Base-by-base conservation (phyloP, 2,329 filamentous ascomycete species). In the Aspergillus bombycis region DNA sequence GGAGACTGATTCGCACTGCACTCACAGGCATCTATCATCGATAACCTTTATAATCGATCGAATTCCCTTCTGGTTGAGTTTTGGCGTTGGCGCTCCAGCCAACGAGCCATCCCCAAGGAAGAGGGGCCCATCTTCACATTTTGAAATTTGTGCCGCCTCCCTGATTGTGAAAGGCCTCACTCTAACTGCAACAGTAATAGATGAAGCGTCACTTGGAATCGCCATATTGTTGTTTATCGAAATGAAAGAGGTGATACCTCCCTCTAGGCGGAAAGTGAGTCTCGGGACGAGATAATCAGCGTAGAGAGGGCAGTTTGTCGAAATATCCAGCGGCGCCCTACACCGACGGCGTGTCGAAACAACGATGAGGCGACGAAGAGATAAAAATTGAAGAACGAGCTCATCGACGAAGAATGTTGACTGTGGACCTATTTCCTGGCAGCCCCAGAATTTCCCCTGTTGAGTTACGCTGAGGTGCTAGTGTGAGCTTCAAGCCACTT, bases 21-120 rank as follows among this genome's bases (percentile, higher is more conserved):
- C 92, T 71, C 86, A 98, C 95, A 99, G 82, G 82, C 95, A 98
- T 74, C 92, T 91, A 76, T 97, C 94, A 75, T 99, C 96, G 59
- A 99, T 87, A 23, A 99, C 94, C 80, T 97, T 98, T 80, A 99
- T 91, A 59, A 99, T 93, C 1, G 92, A 89, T 72, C 94, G 86
- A 62, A 99, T 89, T 9, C 96, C 95, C 73, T 94, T 93, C 71
- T 92, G 89, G 65, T 90, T 88, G 36, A 97, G 85, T 75, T 94
- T 96, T 0, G 94, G 94, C 1, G 92, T 86, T 0, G 94, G 93
- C 16, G 86, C 89, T 53, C 88, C 91, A n/a, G 95, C 95, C 62
- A 99, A 85, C 21, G 94, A 98, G 64, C 95, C 95, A 77, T 99
- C 95, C 65, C 95, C 95, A n/a, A 99, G 86, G 76, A 99, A 99